Conservation (phyloP, 2,329 filamentous ascomycete species). For the Ophiostoma quercus region DNA sequence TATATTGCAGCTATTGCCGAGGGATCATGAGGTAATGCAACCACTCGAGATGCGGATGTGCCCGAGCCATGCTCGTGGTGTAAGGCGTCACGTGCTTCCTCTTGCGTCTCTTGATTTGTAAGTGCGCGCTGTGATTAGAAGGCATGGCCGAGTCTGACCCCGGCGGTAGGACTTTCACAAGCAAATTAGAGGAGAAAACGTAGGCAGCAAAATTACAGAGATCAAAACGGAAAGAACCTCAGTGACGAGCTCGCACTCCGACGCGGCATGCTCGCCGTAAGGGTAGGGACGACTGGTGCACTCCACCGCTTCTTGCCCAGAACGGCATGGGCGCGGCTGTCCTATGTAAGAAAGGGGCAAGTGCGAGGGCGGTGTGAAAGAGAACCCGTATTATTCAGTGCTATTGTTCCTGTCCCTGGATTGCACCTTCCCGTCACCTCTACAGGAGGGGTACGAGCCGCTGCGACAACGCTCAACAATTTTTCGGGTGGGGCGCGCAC, state of each 20-base stretch:
- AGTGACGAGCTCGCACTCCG: not conserved
- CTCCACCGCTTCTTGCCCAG: constrained; percentile 18
- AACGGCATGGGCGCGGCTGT: constrained; percentile 19
- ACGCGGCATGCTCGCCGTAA: not conserved
- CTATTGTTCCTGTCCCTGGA: constrained; percentile 2
- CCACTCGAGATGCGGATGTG: no score
- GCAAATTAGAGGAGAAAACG: constrained; percentile 3
- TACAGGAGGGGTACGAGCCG: not conserved
- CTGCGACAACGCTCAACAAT: constrained; percentile 20
- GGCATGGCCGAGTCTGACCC: constrained; percentile 17
- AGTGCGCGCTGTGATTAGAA: constrained; percentile 16
- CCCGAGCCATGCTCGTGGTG: no score
- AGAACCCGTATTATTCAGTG: not conserved
- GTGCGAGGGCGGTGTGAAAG: constrained; percentile 21
- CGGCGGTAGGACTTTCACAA: constrained; percentile 16
- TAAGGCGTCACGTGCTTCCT: not conserved
- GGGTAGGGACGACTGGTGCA: constrained; percentile 16
- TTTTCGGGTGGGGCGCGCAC: constrained; percentile 21
- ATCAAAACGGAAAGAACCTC: constrained; percentile 5
- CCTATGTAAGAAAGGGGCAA: constrained; percentile 21
- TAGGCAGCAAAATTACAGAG: constrained; percentile 1
- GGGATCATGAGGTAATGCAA: not conserved
- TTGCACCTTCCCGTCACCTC: constrained; percentile 12
- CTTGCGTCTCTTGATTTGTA: not conserved
- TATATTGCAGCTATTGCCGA: not conserved